Evolutionary conservation across 306 rosid species (phyloP), one percentile per base, ranked within the genome.

Genomic region (Vigna reflexopilosa): DNA sequence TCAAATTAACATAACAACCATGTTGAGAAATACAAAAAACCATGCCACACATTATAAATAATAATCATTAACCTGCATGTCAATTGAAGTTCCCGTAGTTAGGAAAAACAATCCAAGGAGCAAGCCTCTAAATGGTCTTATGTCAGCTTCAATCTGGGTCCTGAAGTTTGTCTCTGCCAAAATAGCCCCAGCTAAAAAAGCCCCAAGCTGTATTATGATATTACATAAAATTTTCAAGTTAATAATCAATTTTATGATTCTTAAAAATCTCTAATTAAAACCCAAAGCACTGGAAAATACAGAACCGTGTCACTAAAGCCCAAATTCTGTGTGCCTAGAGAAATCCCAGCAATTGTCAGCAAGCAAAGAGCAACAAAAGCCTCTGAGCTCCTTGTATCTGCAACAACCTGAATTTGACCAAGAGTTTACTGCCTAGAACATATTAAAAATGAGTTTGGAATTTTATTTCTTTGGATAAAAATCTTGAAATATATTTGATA

Each of bases 121-220:
- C 84, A 96, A 86, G 80, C 99, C 99, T 88, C 98, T 89, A 80
- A 96, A 96, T 17, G 99, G 99, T 86, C 97, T 87, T 86, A 96
- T 96, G 86, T 96, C 98, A 66, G 99, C 99, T 93, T 96, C 99
- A 90, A 96, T 96, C 86, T 96, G 99, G 40, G 98, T 96, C 86
- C 99, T 87, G 84, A 93, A 95, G 81, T 96, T 96, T 57, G 99
- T 96, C 90, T 96, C 99, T 17, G 99, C 99, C 79, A 96, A 89
- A 73, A 96, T 76, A 47, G 99, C 99, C 82, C 99, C 99, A 48
- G 96, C 99, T 85, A 96, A 87, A 89, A 95, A 96, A 59, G 99
- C 99, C 85, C 99, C 99, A 74, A 96, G 99, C 99, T 96, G 93
- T 80, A 85, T 62, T 38, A 72, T 70, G 80, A 69, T 73, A 79